Conservation (phyloP, 495 filamentous ascomycete genomes). For the Gamarada debralockiae region DNA sequence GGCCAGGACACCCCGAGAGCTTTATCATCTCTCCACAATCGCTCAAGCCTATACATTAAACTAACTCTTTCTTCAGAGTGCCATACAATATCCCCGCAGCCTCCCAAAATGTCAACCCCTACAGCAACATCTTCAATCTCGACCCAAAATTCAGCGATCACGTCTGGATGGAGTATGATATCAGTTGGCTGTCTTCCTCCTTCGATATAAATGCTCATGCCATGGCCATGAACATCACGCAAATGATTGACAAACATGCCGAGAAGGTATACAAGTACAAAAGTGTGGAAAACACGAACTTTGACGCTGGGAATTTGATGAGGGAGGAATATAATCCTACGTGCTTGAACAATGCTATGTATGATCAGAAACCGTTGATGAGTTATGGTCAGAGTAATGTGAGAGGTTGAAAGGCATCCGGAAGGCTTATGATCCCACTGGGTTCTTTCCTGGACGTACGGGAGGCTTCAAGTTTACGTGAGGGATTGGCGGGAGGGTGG, state of each 20-base stretch:
- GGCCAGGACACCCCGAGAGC: too few species aligned
- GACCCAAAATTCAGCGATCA: background rate
- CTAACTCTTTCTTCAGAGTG: slow-evolving; percentile 6
- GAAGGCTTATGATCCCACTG: slow-evolving; percentile 40
- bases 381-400: slow-evolving; percentile 9
- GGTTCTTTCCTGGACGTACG: slow-evolving; percentile 54
- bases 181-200: background rate
- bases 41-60: background rate
- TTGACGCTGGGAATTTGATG: background rate
- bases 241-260: slow-evolving; percentile 19
- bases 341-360: slow-evolving; percentile 19
- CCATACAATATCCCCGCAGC: background rate
- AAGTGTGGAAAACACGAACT: background rate
- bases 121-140: slow-evolving; percentile 5
- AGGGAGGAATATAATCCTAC: slow-evolving; percentile 2
- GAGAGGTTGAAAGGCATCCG: slow-evolving; percentile 9
- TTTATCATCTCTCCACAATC: too few species aligned
- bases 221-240: slow-evolving; percentile 10
- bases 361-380: slow-evolving; percentile 13
- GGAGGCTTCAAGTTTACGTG: slow-evolving; percentile 49
- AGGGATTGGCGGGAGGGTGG: too few species aligned
- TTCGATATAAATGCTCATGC: slow-evolving; percentile 1
- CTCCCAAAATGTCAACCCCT: background rate
- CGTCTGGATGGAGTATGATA: slow-evolving; percentile 1
- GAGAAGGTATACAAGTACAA: slow-evolving; percentile 13